phyloP scores from a whole-genome alignment of 148 eudicot species.

The Rhododendron kiyosumense region DNA sequence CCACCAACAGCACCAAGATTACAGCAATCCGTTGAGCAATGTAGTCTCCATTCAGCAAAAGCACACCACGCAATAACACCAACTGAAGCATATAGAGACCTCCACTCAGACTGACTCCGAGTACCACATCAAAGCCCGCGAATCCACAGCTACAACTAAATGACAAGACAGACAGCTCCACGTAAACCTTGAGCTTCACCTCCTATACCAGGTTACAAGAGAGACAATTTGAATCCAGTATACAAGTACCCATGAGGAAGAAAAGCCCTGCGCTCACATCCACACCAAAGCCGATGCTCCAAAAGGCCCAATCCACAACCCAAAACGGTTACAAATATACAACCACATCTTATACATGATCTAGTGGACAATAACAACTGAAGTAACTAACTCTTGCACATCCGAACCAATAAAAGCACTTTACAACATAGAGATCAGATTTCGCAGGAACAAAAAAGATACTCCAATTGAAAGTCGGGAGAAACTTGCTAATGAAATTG shows the following conservation, averaged over 20 bases:
- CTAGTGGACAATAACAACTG: background rate
- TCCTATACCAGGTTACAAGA: background rate
- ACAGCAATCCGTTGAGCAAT: background rate
- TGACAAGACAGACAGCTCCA: background rate
- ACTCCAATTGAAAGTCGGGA: background rate
- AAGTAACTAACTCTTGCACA: background rate
- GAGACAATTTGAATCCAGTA: background rate
- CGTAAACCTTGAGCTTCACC: background rate
- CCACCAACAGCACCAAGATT: background rate
- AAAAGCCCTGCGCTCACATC: background rate
- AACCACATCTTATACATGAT: background rate
- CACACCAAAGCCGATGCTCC: background rate
- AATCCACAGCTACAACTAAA: background rate
- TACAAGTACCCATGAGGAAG: background rate
- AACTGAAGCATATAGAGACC: background rate
- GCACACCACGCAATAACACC: background rate
- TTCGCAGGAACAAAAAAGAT: background rate
- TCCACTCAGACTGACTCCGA: background rate
- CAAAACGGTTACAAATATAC: background rate
- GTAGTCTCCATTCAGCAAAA: background rate
- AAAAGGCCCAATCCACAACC: background rate
- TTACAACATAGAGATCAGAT: background rate
- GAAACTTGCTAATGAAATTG: background rate
- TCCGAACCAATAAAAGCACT: background rate
- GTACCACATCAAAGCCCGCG: background rate